A percentile compares a stretch with the other conserved stretches of the same genome.
phyloP scores from a whole-genome alignment of 352 stramenopile species.

The Phytophthora vignae region DNA sequence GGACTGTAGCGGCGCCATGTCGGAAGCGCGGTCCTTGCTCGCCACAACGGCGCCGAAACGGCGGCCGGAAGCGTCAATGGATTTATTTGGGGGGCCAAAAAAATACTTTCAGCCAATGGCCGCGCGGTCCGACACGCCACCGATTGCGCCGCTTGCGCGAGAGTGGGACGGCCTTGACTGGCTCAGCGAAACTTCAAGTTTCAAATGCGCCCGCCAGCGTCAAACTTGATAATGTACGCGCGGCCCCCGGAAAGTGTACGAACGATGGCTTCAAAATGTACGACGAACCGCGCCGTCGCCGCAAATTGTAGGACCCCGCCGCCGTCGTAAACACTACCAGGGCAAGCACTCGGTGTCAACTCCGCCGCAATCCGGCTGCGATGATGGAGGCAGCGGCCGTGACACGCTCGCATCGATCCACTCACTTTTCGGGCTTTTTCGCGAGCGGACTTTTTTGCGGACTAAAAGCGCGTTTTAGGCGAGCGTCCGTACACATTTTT shows the following conservation, averaged over 20 bases:
- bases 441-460: too few relatives aligned
- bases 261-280: background rate
- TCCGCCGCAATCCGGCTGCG: background rate
- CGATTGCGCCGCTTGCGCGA: conserved; percentile 21
- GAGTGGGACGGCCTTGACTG: conserved; percentile 24
- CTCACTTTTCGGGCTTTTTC: too few relatives aligned
- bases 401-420: too few relatives aligned
- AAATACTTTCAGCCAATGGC: conserved; percentile 21
- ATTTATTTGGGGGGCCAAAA: conserved; percentile 8
- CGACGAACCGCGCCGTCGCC: background rate
- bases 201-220: background rate
- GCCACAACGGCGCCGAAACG: background rate
- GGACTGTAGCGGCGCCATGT: background rate
- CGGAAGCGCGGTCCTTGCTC: background rate
- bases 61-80: background rate
- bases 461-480: too few relatives aligned
- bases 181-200: conserved; percentile 27
- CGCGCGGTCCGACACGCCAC: conserved; percentile 12
- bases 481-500: too few relatives aligned
- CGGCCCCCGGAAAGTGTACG: background rate
- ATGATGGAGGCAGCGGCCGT: too few relatives aligned
- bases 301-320: background rate
- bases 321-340: background rate
- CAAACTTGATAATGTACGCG: conserved; percentile 24
- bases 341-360: background rate